Percentiles rank a stretch among this genome's conserved stretches.
These are phyloP conservation scores for Chlamydomonas sphaeroides DNA, from an alignment of 139 green algal species.

Conservation along the genomic window DNA sequence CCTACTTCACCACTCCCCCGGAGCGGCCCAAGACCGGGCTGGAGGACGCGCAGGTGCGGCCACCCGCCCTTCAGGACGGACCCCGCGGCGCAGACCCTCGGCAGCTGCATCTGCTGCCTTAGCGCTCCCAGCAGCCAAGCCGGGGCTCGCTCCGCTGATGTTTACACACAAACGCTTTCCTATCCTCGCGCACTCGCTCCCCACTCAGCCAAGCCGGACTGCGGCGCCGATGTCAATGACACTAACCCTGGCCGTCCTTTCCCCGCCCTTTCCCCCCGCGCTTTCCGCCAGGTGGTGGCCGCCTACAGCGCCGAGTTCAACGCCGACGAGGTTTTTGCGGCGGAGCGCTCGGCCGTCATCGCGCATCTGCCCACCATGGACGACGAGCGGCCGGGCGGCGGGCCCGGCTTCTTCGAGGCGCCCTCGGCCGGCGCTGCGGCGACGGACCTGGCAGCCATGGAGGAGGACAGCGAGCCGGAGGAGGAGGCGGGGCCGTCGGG, in stretches of 20 bases:
- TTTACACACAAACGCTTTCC: no score
- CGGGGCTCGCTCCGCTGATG: no score
- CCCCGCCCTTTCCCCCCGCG: neutral
- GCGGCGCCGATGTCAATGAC: no score
- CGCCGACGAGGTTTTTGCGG: conserved; percentile 55
- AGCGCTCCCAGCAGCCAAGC: no score
- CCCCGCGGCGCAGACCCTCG: no score
- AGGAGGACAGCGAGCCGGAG: conserved; percentile 5
- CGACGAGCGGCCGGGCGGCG: conserved; percentile 28
- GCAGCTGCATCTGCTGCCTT: no score
- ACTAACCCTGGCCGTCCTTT: no score
- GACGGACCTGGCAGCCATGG: conserved; percentile 30
- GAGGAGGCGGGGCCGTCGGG: conserved; percentile 39
- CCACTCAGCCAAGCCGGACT: no score
- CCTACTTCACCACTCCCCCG: conserved; percentile 91
- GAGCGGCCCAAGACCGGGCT: conserved; percentile 42
- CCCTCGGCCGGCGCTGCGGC: conserved; percentile 18
- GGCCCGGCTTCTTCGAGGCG: conserved; percentile 66
- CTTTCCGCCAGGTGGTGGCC: conserved; percentile 63
- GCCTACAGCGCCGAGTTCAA: conserved; percentile 74
- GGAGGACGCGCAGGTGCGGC: conserved; percentile 53
- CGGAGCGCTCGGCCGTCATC: conserved; percentile 69
- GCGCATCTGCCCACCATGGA: conserved; percentile 72
- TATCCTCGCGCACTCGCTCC: no score
- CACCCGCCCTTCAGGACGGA: conserved; percentile 40